Base-by-base conservation (phyloP, 176 grass and related monocot species). In the Leersia perrieri region DNA sequence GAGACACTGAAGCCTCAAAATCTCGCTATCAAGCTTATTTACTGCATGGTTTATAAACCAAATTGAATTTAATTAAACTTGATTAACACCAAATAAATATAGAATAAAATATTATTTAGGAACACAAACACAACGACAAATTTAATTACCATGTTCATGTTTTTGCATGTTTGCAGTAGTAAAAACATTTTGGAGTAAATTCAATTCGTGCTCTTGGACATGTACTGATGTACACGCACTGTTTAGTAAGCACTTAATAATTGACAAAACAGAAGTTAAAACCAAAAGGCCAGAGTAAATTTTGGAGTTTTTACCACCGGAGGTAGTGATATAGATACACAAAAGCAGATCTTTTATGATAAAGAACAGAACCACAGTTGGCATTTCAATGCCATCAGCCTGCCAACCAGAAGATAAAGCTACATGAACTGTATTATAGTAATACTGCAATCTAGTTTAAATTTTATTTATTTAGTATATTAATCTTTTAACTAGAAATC, bases 1-100 rank as follows among this genome's bases (percentile, higher is more conserved):
- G 63, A 90, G 80, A 36, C 78, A 27, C 51, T 92, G 70, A 79
- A 94, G 94, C 45, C 40, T 88, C 22, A 29, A 35, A 80, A 82
- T 82, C 83, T 97, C 89, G 74, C 45, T 72, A 67, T 93, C 73
- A 49, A 94, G 75, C 32, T 90, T 85, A 65, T 82, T 85, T 65
- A 67, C 92, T 97, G 82, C 71, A 87, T 61, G 15, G 49, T 64
- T 73, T 20, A n/a, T 51, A 75, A 64, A 62, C 7, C 39, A 58
- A 57, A 25, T 47, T 61, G 42, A 45, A 20, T 14, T 13, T 60
- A 79, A 68, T 73, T 13, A 20, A 89, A 70, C 12, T n/a, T 63
- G 20, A 26, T 70, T 53, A 74, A 31, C 11, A 68, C 35, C 13
- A 60, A 63, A 73, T 31, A 13, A 12, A 68, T 29, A 34, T 35